phyloP scores from a whole-genome alignment of 306 rosid genomes.

The Inga leiocalycina region DNA sequence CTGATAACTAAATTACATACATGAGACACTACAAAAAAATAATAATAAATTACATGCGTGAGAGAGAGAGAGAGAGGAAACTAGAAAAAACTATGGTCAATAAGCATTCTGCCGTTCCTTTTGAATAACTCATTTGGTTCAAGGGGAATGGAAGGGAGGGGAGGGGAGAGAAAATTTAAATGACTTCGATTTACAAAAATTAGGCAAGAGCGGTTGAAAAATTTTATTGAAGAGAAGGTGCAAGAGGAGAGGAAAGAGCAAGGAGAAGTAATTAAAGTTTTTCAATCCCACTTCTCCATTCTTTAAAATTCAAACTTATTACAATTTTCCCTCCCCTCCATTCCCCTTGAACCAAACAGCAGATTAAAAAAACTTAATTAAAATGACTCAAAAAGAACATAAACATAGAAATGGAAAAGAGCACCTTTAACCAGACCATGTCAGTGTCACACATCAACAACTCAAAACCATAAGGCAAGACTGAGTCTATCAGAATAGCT shows the following conservation, averaged over 20 bases:
- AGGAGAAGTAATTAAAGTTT: not conserved
- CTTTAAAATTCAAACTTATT: not conserved
- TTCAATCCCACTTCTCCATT: not conserved
- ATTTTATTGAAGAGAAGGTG: not conserved
- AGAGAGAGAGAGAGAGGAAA: not conserved
- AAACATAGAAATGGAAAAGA: conserved; percentile 26
- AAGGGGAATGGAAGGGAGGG: not conserved
- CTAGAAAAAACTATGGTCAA: not conserved
- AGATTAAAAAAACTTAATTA: not conserved
- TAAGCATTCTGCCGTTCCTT: conserved; percentile 25
- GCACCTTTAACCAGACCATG: conserved; percentile 99
- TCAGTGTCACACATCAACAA: conserved; percentile 98
- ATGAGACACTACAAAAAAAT: no score
- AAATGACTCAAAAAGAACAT: not conserved
- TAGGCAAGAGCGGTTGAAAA: not conserved
- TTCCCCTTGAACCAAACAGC: not conserved
- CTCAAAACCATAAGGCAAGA: conserved; percentile 85
- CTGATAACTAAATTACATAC: conserved; percentile 7
- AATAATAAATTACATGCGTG: not conserved
- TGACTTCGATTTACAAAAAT: not conserved
- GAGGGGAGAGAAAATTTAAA: not conserved
- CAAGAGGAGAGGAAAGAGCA: not conserved
- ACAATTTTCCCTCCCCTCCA: not conserved
- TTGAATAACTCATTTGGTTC: conserved; percentile 1
- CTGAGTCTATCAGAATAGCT: conserved; percentile 79